Evolutionary conservation across 345 rosid genomes (phyloP).

Genomic region (Citrus cavaleriei): DNA sequence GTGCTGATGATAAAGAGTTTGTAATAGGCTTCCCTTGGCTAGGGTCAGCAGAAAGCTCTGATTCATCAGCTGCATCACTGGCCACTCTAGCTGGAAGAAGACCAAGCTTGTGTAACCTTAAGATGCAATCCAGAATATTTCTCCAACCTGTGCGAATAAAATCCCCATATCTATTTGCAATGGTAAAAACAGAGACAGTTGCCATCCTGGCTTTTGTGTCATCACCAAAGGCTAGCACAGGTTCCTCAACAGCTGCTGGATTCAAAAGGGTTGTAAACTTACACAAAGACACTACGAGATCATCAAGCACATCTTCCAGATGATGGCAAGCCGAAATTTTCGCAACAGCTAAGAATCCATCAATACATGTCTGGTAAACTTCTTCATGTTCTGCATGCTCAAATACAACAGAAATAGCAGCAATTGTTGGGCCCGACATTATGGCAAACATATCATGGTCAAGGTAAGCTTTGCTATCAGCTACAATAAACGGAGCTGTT

Average conservation of each 20-base stretch:
- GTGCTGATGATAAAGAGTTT: slow-evolving; percentile 73
- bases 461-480: slow-evolving; percentile 82
- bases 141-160: slow-evolving; percentile 95
- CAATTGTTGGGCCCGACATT: slow-evolving; percentile 99
- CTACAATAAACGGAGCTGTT: slow-evolving; percentile 77
- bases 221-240: slow-evolving; percentile 94
- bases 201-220: slow-evolving; percentile 96
- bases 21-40: slow-evolving; percentile 79
- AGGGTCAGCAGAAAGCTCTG: slow-evolving; percentile 77
- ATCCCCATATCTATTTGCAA: slow-evolving; percentile 96
- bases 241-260: slow-evolving; percentile 83
- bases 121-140: slow-evolving; percentile 91
- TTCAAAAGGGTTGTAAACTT: slow-evolving; percentile 93
- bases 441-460: slow-evolving; percentile 99
- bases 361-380: slow-evolving; percentile 91
- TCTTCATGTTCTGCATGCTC: slow-evolving; percentile 98
- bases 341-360: slow-evolving; percentile 95
- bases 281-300: slow-evolving; percentile 90
- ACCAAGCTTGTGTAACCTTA: slow-evolving; percentile 93
- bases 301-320: slow-evolving; percentile 97
- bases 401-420: slow-evolving; percentile 97
- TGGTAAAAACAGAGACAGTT: slow-evolving; percentile 91
- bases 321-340: slow-evolving; percentile 98
- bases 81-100: slow-evolving; percentile 98
- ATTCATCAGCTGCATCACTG: slow-evolving; percentile 97